These are phyloP conservation scores for Oenanthe sinensis DNA, from an alignment of 129 eudicot genomes.

Conservation along the genomic window DNA sequence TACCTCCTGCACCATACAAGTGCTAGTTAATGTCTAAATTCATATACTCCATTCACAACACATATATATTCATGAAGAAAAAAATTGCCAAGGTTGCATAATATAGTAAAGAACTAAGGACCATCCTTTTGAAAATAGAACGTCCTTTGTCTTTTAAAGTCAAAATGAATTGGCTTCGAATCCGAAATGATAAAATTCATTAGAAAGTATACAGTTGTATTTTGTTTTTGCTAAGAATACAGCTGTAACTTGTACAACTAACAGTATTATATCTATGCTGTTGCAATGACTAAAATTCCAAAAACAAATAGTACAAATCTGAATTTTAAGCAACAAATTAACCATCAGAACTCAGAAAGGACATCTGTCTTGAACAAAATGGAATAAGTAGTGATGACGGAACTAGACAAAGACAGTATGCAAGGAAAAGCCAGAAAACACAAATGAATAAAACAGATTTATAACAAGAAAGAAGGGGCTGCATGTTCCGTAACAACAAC, in stretches of 20 bases:
- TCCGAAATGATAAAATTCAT: background rate
- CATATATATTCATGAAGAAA: background rate
- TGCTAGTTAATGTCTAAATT: background rate
- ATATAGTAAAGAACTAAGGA: background rate
- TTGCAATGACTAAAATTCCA: background rate
- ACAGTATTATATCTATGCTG: background rate
- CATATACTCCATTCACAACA: background rate
- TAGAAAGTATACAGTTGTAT: background rate
- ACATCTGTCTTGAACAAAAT: background rate
- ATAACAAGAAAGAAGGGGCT: background rate
- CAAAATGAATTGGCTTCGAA: background rate
- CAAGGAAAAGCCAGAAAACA: background rate
- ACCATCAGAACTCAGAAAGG: background rate
- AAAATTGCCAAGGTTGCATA: background rate
- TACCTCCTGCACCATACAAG: constrained; percentile 54
- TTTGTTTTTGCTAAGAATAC: background rate
- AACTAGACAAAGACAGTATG: background rate
- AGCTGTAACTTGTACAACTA: background rate
- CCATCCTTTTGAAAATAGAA: background rate
- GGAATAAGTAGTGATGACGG: background rate
- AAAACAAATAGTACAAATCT: background rate
- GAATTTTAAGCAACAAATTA: background rate
- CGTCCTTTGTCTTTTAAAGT: background rate
- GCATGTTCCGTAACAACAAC: background rate
- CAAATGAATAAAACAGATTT: background rate